A percentile compares a stretch with the other conserved stretches of the same genome.
These are phyloP conservation scores for Kluyveromyces dobzhanskii DNA, from an alignment of 805 yeast genomes.

Conservation along the genomic window DNA sequence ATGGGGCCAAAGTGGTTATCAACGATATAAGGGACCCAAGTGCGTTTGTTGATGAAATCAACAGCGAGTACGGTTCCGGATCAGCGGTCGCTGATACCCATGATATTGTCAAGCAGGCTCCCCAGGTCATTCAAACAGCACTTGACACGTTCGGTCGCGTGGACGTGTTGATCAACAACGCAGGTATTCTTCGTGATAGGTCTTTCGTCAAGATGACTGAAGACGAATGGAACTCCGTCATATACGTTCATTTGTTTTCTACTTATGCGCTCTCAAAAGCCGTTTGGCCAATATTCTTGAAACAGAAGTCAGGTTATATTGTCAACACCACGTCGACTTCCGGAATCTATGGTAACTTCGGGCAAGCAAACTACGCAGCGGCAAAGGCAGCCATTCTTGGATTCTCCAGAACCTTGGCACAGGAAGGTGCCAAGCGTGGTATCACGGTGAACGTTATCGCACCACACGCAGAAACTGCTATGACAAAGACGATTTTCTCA, in stretches of 20 bases:
- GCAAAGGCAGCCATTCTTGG: conserved; percentile 89
- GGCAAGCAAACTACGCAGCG: conserved; percentile 92
- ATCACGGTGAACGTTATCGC: conserved; percentile 80
- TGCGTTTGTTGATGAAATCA: conserved; percentile 65
- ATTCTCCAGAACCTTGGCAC: conserved; percentile 74
- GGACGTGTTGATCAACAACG: conserved; percentile 83
- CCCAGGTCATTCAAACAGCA: conserved; percentile 69
- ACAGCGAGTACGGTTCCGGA: conserved; percentile 53
- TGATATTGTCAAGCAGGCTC: conserved; percentile 72
- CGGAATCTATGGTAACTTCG: conserved; percentile 95
- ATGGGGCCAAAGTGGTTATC: conserved; percentile 92
- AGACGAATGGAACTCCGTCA: conserved; percentile 73
- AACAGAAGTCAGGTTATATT: conserved; percentile 73
- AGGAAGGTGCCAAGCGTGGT: conserved; percentile 77
- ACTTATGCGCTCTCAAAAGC: conserved; percentile 75
- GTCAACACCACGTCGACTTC: conserved; percentile 91
- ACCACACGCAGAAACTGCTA: conserved; percentile 96
- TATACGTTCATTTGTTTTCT: conserved; percentile 75
- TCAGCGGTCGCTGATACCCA: conserved; percentile 76
- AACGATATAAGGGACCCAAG: conserved; percentile 79
- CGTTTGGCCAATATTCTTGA: conserved; percentile 84
- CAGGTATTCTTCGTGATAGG: conserved; percentile 88
- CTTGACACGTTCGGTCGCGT: conserved; percentile 69
- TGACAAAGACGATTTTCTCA: conserved; percentile 84
- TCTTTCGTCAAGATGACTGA: conserved; percentile 80